Evolutionary conservation across 2,329 filamentous ascomycete species (phyloP).

Genomic region (Passalora sequoiae): DNA sequence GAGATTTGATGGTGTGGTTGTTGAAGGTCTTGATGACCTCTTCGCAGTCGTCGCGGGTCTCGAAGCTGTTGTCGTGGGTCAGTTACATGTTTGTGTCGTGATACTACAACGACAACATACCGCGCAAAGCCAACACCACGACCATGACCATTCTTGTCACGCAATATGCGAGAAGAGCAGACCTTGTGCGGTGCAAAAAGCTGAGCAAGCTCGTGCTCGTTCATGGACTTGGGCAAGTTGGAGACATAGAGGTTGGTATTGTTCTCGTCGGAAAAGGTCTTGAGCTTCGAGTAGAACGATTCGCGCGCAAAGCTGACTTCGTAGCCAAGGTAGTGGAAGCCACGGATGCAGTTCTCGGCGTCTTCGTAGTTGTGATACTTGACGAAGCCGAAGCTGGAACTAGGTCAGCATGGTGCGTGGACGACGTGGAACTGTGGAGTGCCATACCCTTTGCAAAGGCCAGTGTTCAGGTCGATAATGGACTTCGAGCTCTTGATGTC

Average conservation of each 20-base stretch:
- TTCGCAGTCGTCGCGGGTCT: constrained; percentile 82
- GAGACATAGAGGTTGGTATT: constrained; percentile 98
- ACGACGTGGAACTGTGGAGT: constrained; percentile 1
- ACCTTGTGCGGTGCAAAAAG: constrained; percentile 79
- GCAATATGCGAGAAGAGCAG: constrained; percentile 89
- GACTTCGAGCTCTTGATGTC: constrained; percentile 96
- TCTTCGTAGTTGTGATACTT: constrained; percentile 85
- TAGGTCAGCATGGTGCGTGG: constrained; percentile 29
- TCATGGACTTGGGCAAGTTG: constrained; percentile 87
- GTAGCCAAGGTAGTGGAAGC: constrained; percentile 89
- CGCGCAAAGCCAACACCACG: constrained; percentile 96
- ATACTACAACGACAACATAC: no score
- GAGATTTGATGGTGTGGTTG: constrained; percentile 55
- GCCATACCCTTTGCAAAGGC: constrained; percentile 88
- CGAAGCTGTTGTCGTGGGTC: constrained; percentile 59
- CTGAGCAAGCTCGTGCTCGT: constrained; percentile 74
- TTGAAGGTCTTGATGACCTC: constrained; percentile 83
- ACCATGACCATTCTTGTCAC: constrained; percentile 84
- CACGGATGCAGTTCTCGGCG: constrained; percentile 92
- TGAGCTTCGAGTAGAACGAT: constrained; percentile 93
- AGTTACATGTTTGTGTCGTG: no score
- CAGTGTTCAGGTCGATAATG: constrained; percentile 90
- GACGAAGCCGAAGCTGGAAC: constrained; percentile 83
- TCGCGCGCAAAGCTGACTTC: constrained; percentile 98
- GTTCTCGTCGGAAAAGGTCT: constrained; percentile 81